These are phyloP conservation scores for Voacanga thouarsii DNA, from an alignment of 257 asterid species.

Conservation along the genomic window DNA sequence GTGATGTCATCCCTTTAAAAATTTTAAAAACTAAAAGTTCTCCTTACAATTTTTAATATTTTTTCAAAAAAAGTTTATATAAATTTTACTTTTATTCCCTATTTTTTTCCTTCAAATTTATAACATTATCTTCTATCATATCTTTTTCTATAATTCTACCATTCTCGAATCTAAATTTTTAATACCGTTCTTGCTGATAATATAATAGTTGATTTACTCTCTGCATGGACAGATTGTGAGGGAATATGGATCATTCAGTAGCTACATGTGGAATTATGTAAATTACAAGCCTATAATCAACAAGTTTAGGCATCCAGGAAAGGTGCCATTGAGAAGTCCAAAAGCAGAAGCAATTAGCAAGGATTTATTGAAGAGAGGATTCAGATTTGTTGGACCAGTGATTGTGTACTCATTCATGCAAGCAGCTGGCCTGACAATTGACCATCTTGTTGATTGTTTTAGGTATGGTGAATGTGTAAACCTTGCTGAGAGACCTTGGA, in stretches of 20 bases:
- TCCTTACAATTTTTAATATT: too few species aligned
- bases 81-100: too few species aligned
- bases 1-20: too few species aligned
- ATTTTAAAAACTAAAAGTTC: too few species aligned
- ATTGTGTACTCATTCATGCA: slow-evolving; percentile 89
- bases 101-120: too few species aligned
- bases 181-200: too few species aligned
- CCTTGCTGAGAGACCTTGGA: slow-evolving; percentile 96
- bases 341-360: slow-evolving; percentile 88
- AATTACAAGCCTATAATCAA: slow-evolving; percentile 77
- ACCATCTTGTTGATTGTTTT: slow-evolving; percentile 78
- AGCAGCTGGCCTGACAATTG: slow-evolving; percentile 81
- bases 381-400: slow-evolving; percentile 86
- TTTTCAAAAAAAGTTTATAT: too few species aligned
- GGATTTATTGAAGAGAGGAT: slow-evolving; percentile 72
- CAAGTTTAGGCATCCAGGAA: slow-evolving; percentile 60
- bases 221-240: slow-evolving; percentile 42
- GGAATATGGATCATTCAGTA: slow-evolving; percentile 81
- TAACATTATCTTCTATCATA: too few species aligned
- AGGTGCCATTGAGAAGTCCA: slow-evolving; percentile 78
- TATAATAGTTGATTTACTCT: too few species aligned
- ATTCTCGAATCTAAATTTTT: too few species aligned
- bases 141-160: too few species aligned
- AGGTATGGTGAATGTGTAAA: slow-evolving; percentile 65
- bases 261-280: slow-evolving; percentile 77